Evolutionary conservation across 1,284 basidiomycete genomes (phyloP).

Genomic region (Leccinum subrobustum): DNA sequence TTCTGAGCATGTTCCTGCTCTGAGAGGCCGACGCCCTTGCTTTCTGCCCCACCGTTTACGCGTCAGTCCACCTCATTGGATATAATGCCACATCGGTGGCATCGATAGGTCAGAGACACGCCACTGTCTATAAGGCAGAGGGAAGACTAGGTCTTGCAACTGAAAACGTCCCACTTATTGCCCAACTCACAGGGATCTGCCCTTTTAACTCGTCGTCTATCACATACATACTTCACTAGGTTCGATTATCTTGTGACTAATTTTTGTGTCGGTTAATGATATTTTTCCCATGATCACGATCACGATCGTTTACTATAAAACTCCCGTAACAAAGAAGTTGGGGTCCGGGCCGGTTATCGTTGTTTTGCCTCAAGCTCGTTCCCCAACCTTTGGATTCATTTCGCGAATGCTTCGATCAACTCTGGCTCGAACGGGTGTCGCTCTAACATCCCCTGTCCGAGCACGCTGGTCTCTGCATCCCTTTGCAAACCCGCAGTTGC

Average conservation of each 20-base stretch:
- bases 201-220: background rate
- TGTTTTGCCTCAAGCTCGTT: background rate
- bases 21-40: background rate
- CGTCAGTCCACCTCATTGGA: background rate
- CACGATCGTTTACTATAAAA: background rate
- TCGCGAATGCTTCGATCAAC: slow-evolving; percentile 18
- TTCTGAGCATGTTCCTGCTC: background rate
- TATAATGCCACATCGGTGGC: background rate
- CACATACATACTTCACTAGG: background rate
- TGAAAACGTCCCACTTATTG: slow-evolving; percentile 34
- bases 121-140: background rate
- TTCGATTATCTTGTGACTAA: background rate
- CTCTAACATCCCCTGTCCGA: background rate
- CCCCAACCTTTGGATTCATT: background rate
- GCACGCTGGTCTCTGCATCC: slow-evolving; percentile 1
- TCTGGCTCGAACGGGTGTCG: background rate
- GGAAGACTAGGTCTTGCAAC: slow-evolving; percentile 24
- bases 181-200: slow-evolving; percentile 40
- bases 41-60: background rate
- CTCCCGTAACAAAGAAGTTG: background rate
- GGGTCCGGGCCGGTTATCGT: background rate
- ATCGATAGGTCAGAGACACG: background rate
- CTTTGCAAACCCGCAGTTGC: background rate
- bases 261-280: background rate
- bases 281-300: slow-evolving; percentile 1